A percentile compares a stretch with the other conserved stretches of the same genome.
Evolutionary conservation across 202 grass and related monocot genomes (phyloP).

Genomic region (Dendrocalamus latiflorus): DNA sequence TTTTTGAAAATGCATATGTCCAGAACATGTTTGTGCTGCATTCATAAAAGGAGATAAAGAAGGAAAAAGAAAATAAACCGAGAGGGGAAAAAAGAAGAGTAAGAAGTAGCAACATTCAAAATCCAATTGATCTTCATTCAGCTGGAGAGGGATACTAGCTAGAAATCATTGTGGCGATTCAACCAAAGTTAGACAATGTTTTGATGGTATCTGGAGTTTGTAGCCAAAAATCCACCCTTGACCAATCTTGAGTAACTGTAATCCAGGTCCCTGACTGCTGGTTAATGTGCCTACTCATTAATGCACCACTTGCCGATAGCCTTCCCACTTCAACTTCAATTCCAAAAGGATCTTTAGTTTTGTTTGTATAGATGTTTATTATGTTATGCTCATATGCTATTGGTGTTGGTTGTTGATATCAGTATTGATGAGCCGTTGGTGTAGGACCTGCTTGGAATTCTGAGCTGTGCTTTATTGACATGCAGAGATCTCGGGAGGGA

Average conservation of each 20-base stretch:
- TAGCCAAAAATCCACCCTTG: background rate
- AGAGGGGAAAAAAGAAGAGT: background rate
- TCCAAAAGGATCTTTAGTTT: background rate
- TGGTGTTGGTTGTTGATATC: background rate
- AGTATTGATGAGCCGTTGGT: constrained; percentile 8
- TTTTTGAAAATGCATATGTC: background rate
- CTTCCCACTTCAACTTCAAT: background rate
- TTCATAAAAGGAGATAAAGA: background rate
- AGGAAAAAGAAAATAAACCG: background rate
- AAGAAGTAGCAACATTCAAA: background rate
- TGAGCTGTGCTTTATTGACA: constrained; percentile 23
- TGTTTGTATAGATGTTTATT: background rate
- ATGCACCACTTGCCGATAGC: constrained; percentile 5
- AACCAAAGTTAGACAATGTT: background rate
- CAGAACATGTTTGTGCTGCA: background rate
- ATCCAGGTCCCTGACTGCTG: background rate
- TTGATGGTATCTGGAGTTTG: background rate
- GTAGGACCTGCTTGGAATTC: background rate
- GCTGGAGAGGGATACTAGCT: background rate
- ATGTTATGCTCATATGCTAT: background rate
- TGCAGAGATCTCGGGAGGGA: constrained; percentile 64
- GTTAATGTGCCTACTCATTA: background rate
- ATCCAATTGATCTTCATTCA: background rate
- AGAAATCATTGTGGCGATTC: background rate
- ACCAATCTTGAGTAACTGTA: background rate